Base-by-base conservation (phyloP, 2,329 filamentous ascomycete genomes). In the Emericellopsis atlantica region DNA sequence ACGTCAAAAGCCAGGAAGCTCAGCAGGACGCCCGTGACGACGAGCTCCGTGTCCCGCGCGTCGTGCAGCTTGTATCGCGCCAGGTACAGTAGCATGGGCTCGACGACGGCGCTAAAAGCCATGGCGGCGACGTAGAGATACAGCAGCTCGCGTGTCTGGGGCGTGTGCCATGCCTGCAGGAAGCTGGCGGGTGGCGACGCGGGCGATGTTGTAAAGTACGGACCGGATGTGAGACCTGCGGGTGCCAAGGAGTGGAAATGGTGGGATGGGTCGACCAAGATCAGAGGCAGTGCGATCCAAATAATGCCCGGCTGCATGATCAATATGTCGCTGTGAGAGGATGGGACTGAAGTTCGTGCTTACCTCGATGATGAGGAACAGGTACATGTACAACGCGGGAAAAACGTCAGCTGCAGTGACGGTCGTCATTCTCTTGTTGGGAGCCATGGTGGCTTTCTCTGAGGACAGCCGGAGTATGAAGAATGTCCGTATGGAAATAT, bases 301-400 rank as follows among this genome's bases (percentile, higher is more conserved):
- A 43, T 40, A 36, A 37, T 23, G 29, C 26, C n/a, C 32, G 37
- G 40, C 40, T 42, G 18, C 12, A 21, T 33, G 15, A 15, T 33
- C 18, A 21, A 5, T 21, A 5, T 21, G 18, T 21, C 18, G 18
- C 18, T 5, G 18, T 21, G 18, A 21, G 18, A 21, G 18, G 32
- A 12, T 5, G 12, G 32, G 18, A 22, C 16, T 37, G n/a, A n/a
- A n/a, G n/a, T n/a, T 4, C 18, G 6, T 18, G 23, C 23, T 24
- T 23, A 26, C 40, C 36, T 42, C 40, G 36, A 42, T 15, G 15
- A 42, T 39, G 35, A 42, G 38, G 29, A 42, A 42, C 11, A 38
- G 21, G 10, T 38, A 12, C 15, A 32, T 35, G 36, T 42, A 42
- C 22, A 16, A 18, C n/a, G 18, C 21, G 18, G 40, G 36, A 15